A percentile compares a stretch with the other conserved stretches of the same genome.
These are phyloP conservation scores for Tetracladium marchalianum DNA, from an alignment of 495 filamentous ascomycete species.

Conservation along the genomic window DNA sequence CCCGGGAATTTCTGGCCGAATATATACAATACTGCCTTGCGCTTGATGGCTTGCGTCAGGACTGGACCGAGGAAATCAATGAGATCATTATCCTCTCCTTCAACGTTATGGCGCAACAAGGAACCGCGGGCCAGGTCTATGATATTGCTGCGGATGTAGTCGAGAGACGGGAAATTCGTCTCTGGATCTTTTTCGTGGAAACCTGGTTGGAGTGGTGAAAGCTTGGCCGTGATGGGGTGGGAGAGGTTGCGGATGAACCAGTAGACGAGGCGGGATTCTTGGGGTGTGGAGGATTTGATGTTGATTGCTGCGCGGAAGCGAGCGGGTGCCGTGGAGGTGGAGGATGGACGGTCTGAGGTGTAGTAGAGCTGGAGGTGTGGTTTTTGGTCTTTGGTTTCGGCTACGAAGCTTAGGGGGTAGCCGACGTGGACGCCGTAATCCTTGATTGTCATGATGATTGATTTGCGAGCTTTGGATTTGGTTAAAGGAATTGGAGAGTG, in stretches of 20 bases:
- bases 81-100: slow-evolving; percentile 24
- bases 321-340: not conserved
- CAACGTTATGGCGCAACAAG: slow-evolving; percentile 18
- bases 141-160: slow-evolving; percentile 24
- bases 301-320: slow-evolving; percentile 23
- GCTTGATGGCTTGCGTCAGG: slow-evolving; percentile 23
- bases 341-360: slow-evolving; percentile 1
- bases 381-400: slow-evolving; percentile 2
- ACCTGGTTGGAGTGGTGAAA: slow-evolving; percentile 12
- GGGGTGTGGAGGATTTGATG: slow-evolving; percentile 18
- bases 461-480: not conserved
- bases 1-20: not conserved
- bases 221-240: slow-evolving; percentile 17
- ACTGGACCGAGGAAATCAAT: slow-evolving; percentile 28
- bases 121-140: slow-evolving; percentile 18
- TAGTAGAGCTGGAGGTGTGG: slow-evolving; percentile 18
- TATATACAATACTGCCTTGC: slow-evolving; percentile 26
- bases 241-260: slow-evolving; percentile 18
- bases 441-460: not conserved
- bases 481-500: not conserved
- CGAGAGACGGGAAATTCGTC: slow-evolving; percentile 11
- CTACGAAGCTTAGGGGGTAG: slow-evolving; percentile 10
- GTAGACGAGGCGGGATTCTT: slow-evolving; percentile 22
- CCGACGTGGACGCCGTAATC: slow-evolving; percentile 20
- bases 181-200: slow-evolving; percentile 12